Evolutionary conservation across 2,329 filamentous ascomycete species (phyloP).

Genomic region (Rhynchosporium graminicola): DNA sequence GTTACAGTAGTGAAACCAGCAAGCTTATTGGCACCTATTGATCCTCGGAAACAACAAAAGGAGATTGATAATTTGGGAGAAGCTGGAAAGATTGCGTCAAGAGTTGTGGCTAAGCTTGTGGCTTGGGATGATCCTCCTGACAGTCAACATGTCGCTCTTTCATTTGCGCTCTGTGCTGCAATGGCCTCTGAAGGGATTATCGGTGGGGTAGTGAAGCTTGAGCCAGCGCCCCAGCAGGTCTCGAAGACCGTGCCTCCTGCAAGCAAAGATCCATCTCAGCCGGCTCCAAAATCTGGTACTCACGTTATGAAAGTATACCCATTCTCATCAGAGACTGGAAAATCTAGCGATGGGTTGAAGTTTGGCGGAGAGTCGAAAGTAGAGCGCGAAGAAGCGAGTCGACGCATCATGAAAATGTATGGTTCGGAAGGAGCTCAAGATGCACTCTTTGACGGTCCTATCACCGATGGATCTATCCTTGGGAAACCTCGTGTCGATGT

Average conservation of each 20-base stretch:
- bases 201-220: slow-evolving; percentile 83
- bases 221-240: slow-evolving; percentile 65
- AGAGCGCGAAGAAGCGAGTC: slow-evolving; percentile 75
- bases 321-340: slow-evolving; percentile 61
- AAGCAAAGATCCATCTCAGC: slow-evolving; percentile 51
- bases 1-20: slow-evolving; percentile 88
- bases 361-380: slow-evolving; percentile 87
- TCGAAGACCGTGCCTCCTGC: slow-evolving; percentile 24
- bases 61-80: slow-evolving; percentile 66
- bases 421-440: slow-evolving; percentile 54
- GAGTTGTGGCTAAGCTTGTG: slow-evolving; percentile 73
- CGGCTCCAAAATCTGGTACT: slow-evolving; percentile 53
- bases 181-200: slow-evolving; percentile 73
- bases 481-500: slow-evolving; percentile 55
- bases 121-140: slow-evolving; percentile 88
- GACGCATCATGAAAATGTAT: slow-evolving; percentile 72
- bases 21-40: slow-evolving; percentile 69
- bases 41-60: slow-evolving; percentile 65
- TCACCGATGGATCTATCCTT: slow-evolving; percentile 87
- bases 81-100: slow-evolving; percentile 59
- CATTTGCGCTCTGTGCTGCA: slow-evolving; percentile 71
- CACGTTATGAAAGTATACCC: slow-evolving; percentile 76
- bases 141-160: slow-evolving; percentile 76
- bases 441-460: slow-evolving; percentile 75
- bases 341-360: slow-evolving; percentile 66